Evolutionary conservation across 2,329 filamentous ascomycete genomes (phyloP).

Genomic region (Drechslerella dactyloides): DNA sequence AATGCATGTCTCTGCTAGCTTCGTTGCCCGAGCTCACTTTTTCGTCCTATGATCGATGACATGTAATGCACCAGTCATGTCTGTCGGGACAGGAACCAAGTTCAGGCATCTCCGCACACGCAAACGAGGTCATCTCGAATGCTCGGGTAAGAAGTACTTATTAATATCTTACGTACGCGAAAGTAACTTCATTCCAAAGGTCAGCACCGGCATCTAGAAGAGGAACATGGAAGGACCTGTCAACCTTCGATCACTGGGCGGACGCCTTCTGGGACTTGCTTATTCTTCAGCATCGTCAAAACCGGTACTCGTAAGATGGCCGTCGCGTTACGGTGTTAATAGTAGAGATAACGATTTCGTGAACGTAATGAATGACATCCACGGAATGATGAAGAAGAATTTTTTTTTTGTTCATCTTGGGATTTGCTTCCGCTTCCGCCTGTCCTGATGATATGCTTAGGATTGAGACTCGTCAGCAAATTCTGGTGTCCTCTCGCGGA

Average conservation of each 20-base stretch:
- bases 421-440: conserved; percentile 49
- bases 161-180: conserved; percentile 20
- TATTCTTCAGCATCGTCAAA: conserved; percentile 23
- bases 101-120: background rate
- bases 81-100: background rate
- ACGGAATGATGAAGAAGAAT: conserved; percentile 24
- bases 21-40: conserved; percentile 23
- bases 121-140: conserved; percentile 1
- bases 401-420: conserved; percentile 16
- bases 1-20: conserved; percentile 19
- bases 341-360: conserved; percentile 35
- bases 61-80: conserved; percentile 3
- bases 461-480: conserved; percentile 38
- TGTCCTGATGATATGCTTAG: background rate
- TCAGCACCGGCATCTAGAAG: conserved; percentile 23
- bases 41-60: conserved; percentile 5
- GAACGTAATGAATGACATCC: conserved; percentile 51
- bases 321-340: conserved; percentile 40
- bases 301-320: conserved; percentile 25
- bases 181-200: conserved; percentile 38
- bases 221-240: conserved; percentile 32
- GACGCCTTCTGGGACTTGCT: conserved; percentile 18
- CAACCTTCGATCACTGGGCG: conserved; percentile 23
- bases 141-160: background rate
- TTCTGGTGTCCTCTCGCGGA: conserved; percentile 14